Percentiles rank a stretch among this genome's conserved stretches.
Evolutionary conservation across 495 filamentous ascomycete genomes (phyloP).

Genomic region (Margaritispora aquatica): DNA sequence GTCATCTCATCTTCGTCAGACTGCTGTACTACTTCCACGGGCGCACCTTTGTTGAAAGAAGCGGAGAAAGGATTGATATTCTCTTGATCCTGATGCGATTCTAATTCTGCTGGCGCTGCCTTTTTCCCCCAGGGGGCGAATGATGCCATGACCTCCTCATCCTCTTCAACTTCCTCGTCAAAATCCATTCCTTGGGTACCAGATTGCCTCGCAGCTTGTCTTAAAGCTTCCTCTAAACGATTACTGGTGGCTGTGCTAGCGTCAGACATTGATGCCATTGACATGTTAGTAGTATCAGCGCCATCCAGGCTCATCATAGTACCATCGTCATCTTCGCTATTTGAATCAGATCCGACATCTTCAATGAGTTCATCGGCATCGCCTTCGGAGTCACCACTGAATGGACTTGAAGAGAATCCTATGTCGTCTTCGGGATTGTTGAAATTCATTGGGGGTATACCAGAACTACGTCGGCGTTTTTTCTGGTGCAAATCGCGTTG

Average conservation of each 20-base stretch:
- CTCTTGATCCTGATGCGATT: conserved; percentile 49
- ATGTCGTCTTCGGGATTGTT: conserved; percentile 60
- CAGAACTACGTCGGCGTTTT: conserved; percentile 60
- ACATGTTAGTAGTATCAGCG: conserved; percentile 64
- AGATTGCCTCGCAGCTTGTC: conserved; percentile 66
- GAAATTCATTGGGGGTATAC: conserved; percentile 52
- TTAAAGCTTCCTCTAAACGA: conserved; percentile 68
- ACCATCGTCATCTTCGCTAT: conserved; percentile 61
- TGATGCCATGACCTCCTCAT: conserved; percentile 72
- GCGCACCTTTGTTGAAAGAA: conserved; percentile 19
- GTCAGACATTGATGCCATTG: conserved; percentile 51
- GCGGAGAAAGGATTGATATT: conserved; percentile 48
- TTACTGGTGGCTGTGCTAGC: conserved; percentile 58
- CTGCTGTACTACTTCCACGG: conserved; percentile 29
- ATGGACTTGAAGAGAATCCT: conserved; percentile 69
- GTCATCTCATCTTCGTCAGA: conserved; percentile 54
- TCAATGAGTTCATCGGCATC: conserved; percentile 52
- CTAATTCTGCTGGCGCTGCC: conserved; percentile 19
- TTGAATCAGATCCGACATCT: conserved; percentile 45
- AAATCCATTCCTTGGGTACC: conserved; percentile 56
- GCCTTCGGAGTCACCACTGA: conserved; percentile 60
- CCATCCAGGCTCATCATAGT: conserved; percentile 67
- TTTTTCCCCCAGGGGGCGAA: conserved; percentile 64
- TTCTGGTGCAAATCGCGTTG: conserved; percentile 63
- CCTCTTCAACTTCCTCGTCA: conserved; percentile 58